Base-by-base conservation (phyloP, 768 basidiomycete genomes). In the Tremella fuciformis region DNA sequence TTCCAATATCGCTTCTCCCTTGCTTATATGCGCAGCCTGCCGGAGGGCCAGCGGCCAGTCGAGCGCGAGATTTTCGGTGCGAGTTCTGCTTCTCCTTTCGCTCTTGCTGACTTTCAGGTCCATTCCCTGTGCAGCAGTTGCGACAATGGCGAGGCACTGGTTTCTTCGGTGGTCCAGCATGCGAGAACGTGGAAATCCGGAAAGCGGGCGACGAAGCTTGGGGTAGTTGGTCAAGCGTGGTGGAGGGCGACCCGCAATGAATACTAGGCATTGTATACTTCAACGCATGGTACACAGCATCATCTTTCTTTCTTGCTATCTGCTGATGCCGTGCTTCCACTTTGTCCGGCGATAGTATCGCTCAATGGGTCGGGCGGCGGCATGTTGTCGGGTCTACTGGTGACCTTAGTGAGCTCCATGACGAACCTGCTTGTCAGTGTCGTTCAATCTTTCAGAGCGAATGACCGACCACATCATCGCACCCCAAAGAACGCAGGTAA, bases 1-100 rank as follows among this genome's bases (percentile, higher is more conserved):
- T 78, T 77, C 57, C 71, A 78, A 55, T 78, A 78, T 58, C 63
- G 77, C 13, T 78, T 75, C 65, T 73, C 72, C 8, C 70, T 75
- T 63, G 65, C 62, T 18, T 76, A 78, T 58, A 63, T 78, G 25
- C 41, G 58, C 39, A 64, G 56, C 24, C 59, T 78, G 13, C 73
- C 75, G 1, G 73, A 71, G 40, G 65, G 58, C 13, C 71, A 77
- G 51, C 57, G 74, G 41, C 77, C 77, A 3, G 69, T 78, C 2
- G 77, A 78, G 46, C 57, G 76, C 8, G 77, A 78, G 50, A 59
- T 78, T 0, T 78, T 78, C 38, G 77, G 77, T 76, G 51, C 50
- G 77, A 67, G 25, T 37, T 24, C 48, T 37, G 22, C 24, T 18
- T n/a, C 29, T 47, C 22, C 6, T 7, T 37, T 13, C 29, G 19